phyloP scores from a whole-genome alignment of 208 protist genomes.

The Crithidia sp. region DNA sequence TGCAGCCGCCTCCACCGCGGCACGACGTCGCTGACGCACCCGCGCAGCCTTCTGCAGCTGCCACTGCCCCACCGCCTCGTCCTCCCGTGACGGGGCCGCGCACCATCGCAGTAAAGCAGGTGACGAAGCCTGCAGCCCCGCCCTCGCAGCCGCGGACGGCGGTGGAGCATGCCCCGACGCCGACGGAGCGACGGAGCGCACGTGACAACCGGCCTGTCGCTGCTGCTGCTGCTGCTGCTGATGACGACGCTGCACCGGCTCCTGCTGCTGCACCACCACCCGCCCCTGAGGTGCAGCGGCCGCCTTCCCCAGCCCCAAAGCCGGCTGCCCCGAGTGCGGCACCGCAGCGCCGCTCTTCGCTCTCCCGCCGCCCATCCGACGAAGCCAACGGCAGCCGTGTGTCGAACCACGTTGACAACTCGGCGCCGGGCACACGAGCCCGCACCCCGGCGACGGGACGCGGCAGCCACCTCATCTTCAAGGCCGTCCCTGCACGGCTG shows the following conservation, averaged over 20 bases:
- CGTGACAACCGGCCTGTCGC: background rate
- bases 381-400: background rate
- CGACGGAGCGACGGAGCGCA: background rate
- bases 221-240: too few relatives aligned
- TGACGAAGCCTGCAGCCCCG: background rate
- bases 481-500: conserved; percentile 11
- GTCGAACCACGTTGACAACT: background rate
- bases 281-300: background rate
- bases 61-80: background rate
- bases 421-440: background rate
- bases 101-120: background rate
- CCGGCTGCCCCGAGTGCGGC: background rate
- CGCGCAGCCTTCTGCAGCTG: background rate
- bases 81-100: too few relatives aligned
- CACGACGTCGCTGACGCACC: too few relatives aligned
- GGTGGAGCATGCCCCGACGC: background rate
- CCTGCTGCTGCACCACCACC: background rate
- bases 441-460: conserved; percentile 1
- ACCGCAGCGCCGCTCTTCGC: conserved; percentile 5
- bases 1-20: background rate
- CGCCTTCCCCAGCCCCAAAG: background rate
- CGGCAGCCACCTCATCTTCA: conserved; percentile 3
- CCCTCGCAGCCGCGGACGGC: background rate
- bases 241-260: background rate
- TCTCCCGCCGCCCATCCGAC: background rate